Base-by-base conservation (phyloP, 1,139 yeast genomes). In the Taiozyma sp. region DNA sequence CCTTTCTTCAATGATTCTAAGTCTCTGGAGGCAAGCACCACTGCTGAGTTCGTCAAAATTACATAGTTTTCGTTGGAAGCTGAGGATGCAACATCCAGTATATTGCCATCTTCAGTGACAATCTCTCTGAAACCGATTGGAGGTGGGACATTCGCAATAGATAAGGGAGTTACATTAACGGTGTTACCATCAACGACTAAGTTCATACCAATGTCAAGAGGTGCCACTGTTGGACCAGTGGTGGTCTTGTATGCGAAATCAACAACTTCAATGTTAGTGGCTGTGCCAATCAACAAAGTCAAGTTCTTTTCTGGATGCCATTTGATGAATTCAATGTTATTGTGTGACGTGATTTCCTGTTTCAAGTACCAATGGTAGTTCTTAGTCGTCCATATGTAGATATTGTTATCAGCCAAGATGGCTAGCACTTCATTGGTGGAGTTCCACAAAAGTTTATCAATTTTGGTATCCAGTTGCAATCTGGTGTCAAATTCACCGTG, bases 311-410 rank as follows among this genome's bases (percentile, higher is more conserved):
- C 98, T 1, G 96, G 93, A 62, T 93, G 98, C 83, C 96, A 93
- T 63, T 78, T 77, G 43, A 83, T 72, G 62, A 79, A 85, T 6
- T 64, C 56, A 24, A 87, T 74, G 26, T 65, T 58, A 3, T 65
- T 61, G 1, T 52, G 44, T 3, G 67, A 58, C 46, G 61, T 62
- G 5, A 91, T 69, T 63, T 86, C 95, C 67, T 87, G 95, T 64
- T 95, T 93, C 58, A 91, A 74, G 65, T 87, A 89, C 98, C 99
- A 95, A 65, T 91, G 96, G 67, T 91, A 95, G 66, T 95, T 95
- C 63, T 88, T 91, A 2, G 88, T 76, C 1, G 95, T 84, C 98
- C 98, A 95, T 39, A 95, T 70, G 64, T 88, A 96, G 21, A 93
- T 75, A 37, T 80, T 71, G 57, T 84, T 77, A 2, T 68, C 59